Conservation (phyloP, 768 basidiomycete species). For the Boletus vermiculosoides region DNA sequence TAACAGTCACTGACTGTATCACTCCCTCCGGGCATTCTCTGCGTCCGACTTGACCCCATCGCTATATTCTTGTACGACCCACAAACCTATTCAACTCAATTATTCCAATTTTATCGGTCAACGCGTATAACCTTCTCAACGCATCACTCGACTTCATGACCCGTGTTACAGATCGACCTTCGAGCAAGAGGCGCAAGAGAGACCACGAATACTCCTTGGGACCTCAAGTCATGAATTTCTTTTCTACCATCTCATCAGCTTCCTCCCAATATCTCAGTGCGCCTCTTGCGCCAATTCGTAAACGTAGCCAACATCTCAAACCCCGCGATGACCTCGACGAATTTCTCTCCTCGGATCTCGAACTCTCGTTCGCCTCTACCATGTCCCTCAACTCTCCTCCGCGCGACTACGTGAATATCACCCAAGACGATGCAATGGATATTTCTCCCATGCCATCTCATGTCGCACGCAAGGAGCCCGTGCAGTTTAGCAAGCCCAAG, state of each 20-base stretch:
- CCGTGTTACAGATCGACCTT: conserved; percentile 40
- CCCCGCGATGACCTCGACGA: conserved; percentile 58
- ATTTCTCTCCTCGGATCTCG: conserved; percentile 72
- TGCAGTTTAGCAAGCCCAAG: conserved; percentile 30
- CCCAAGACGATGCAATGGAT: conserved; percentile 70
- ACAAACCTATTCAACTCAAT: conserved; percentile 6
- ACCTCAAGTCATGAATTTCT: conserved; percentile 54
- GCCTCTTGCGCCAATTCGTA: conserved; percentile 43
- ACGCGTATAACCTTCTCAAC: conserved; percentile 15
- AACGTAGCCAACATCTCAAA: conserved; percentile 45
- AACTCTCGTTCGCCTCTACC: conserved; percentile 79
- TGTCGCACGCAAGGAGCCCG: conserved; percentile 27
- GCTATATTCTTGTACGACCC: conserved; percentile 14
- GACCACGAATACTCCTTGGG: conserved; percentile 27
- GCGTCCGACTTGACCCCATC: conserved; percentile 6
- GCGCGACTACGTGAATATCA: conserved; percentile 43
- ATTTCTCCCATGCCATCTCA: conserved; percentile 65
- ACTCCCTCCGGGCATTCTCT: not conserved
- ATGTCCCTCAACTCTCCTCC: conserved; percentile 78
- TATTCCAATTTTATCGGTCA: not conserved
- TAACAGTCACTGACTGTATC: conserved; percentile 16
- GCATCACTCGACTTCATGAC: conserved; percentile 39
- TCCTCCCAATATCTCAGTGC: conserved; percentile 45
- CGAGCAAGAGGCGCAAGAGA: conserved; percentile 48
- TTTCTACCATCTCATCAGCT: conserved; percentile 40